Base-by-base conservation (phyloP, 2,329 filamentous ascomycete species). In the Cladosporium sp. region DNA sequence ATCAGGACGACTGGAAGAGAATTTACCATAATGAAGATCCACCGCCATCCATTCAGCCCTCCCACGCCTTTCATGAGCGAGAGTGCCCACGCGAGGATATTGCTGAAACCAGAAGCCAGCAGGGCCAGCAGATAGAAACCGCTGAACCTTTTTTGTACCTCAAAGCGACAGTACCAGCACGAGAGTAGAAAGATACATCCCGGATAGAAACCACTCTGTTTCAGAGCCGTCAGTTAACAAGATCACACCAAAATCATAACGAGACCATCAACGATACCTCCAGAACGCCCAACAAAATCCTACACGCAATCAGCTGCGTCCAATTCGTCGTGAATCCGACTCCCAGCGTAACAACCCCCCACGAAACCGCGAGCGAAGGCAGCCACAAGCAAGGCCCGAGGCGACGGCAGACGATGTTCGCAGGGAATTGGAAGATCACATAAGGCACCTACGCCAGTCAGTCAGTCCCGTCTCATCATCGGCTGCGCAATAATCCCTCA, bases 371-470 rank as follows among this genome's bases (percentile, higher is more conserved):
- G 37, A 78, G 75, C 18, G 69, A 65, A 0, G 76, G 74, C 18
- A 78, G 67, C 69, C 76, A 77, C 55, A 72, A 66, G 8, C 72
- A 67, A 29, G 76, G 75, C 0, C 90, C 90, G 57, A 92, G 72
- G 71, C 86, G 87, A 33, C 90, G 87, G 31, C 90, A 83, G 33
- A 91, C 76, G 52, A 92, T 79, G 0, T 89, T 92, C 2, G 89
- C 89, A 0, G 89, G 89, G 0, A 89, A 87, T 73, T 93, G 89
- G 67, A 91, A 89, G 61, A 91, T 63, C 67, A 89, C 84, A 75
- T 92, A 93, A 35, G 89, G 69, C 6, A 73, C 44, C 59, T 62
- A 12, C 18, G 14, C 4, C 10, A 18, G 3, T 4, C 16, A 57
- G 16, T 21, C 52, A 31, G 8, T 31, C 29, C 8, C 29, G 4